Conservation (phyloP, 441 rosid species). For the Erysimum cheiri region DNA sequence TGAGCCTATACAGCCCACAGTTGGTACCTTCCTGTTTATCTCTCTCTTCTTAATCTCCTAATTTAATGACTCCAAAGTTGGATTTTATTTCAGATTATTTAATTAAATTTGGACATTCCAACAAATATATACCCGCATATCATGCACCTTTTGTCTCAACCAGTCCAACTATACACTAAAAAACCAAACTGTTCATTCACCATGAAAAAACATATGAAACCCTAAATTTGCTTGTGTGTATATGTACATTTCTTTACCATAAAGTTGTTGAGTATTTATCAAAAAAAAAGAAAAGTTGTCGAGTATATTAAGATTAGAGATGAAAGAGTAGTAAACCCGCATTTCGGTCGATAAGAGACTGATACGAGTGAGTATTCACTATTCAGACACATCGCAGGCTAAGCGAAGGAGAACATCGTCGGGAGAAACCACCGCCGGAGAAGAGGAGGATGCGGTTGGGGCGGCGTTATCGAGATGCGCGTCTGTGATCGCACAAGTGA, state of each 20-base stretch:
- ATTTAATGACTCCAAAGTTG: background rate
- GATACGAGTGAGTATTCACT: slow-evolving; percentile 61
- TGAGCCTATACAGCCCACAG: slow-evolving; percentile 53
- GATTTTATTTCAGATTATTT: background rate
- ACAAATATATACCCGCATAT: background rate
- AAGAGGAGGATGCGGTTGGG: slow-evolving; percentile 51
- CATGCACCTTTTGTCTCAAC: background rate
- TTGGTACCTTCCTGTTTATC: slow-evolving; percentile 49
- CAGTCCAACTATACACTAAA: background rate
- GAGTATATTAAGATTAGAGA: background rate
- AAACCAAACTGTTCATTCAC: background rate
- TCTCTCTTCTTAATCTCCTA: slow-evolving; percentile 6
- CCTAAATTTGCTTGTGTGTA: background rate
- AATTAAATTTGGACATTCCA: background rate
- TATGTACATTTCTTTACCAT: background rate
- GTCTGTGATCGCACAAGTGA: slow-evolving; percentile 70
- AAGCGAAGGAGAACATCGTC: slow-evolving; percentile 47
- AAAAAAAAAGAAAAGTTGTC: too few relatives aligned
- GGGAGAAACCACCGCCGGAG: slow-evolving; percentile 32
- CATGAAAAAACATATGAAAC: background rate
- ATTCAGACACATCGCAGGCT: slow-evolving; percentile 65
- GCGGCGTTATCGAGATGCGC: slow-evolving; percentile 68
- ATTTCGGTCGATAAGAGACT: slow-evolving; percentile 21
- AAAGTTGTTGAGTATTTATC: background rate
- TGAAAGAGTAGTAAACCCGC: background rate